Evolutionary conservation across 805 yeast species (phyloP), one percentile per base, ranked within the genome.

Genomic region (Metschnikowia reukaufii): DNA sequence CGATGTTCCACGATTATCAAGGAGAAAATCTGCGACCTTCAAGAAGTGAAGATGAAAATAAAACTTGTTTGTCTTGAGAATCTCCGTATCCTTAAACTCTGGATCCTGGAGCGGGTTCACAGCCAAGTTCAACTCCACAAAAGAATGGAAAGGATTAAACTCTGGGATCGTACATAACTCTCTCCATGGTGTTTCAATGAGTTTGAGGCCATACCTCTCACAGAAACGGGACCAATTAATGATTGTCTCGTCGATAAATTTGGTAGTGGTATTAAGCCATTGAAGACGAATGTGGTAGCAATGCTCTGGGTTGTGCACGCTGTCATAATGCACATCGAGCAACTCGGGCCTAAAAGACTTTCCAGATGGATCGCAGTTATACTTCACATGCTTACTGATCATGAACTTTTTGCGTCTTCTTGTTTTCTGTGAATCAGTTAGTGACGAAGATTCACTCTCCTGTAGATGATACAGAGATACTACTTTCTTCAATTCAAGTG

Each of bases 261-360:
- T 87, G 2, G 96, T 86, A 0, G 98, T 89, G 0, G 96, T 83
- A 50, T 86, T 88, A 27, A 92, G 68, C 99, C 99, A 94, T 62
- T 94, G 97, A 12, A 92, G 64, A 39, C 96, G 73, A 27, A 94
- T 77, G 60, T 92, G 98, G 69, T 84, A 94, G 61, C 97, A 91
- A 58, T 91, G 96, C 55, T 87, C 92, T 0, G 97, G 97, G 60
- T 91, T 92, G 63, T 90, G 97, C 3, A 91, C 91, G 36, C 84
- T 77, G 62, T 94, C 99, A 59, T 88, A 88, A 65, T 92, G 97
- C 1, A 94, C 89, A 5, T 82, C 81, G 37, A 90, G 73, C 2
- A 83, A 65, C 56, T 94, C 99, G 0, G 86, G 85, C 46, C 90
- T 79, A 63, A 82, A 82, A 0, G 97, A 88, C 49, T 81, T 76